A percentile compares a stretch with the other conserved stretches of the same genome.
Conservation (phyloP, 495 filamentous ascomycete species). For the Neurospora tetrasperma region DNA sequence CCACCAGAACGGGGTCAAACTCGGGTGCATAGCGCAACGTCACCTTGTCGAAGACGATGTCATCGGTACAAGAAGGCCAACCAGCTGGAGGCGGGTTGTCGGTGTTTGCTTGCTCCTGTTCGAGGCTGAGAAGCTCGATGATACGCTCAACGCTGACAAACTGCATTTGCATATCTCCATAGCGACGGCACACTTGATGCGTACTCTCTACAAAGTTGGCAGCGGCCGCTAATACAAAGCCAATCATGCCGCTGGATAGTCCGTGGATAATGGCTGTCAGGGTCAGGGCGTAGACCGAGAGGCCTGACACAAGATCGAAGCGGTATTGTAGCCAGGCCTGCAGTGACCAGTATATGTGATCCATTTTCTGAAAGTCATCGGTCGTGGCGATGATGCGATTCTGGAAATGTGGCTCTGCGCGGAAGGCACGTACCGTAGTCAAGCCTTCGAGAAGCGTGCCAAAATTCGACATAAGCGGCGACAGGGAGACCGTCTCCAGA, state of each 20-base stretch:
- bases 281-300: conserved; percentile 61
- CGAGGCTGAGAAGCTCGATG: conserved; percentile 63
- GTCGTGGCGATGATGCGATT: conserved; percentile 61
- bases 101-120: conserved; percentile 57
- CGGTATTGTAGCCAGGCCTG: conserved; percentile 75
- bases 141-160: conserved; percentile 81
- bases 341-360: conserved; percentile 84
- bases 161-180: conserved; percentile 79
- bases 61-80: conserved; percentile 62
- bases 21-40: conserved; percentile 69
- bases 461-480: conserved; percentile 77
- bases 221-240: conserved; percentile 61
- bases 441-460: conserved; percentile 69
- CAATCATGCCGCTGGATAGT: conserved; percentile 61
- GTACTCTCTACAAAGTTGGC: conserved; percentile 56
- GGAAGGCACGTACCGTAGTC: conserved; percentile 69
- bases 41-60: conserved; percentile 65
- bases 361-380: conserved; percentile 82
- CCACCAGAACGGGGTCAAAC: conserved; percentile 54
- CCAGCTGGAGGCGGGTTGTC: conserved; percentile 51
- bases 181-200: conserved; percentile 60
- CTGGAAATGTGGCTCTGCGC: conserved; percentile 64
- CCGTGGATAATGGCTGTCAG: conserved; percentile 57
- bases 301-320: conserved; percentile 59
- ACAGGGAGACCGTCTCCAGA: conserved; percentile 75